phyloP scores from a whole-genome alignment of 805 yeast species.

The Kodamaea kakaduensis region DNA sequence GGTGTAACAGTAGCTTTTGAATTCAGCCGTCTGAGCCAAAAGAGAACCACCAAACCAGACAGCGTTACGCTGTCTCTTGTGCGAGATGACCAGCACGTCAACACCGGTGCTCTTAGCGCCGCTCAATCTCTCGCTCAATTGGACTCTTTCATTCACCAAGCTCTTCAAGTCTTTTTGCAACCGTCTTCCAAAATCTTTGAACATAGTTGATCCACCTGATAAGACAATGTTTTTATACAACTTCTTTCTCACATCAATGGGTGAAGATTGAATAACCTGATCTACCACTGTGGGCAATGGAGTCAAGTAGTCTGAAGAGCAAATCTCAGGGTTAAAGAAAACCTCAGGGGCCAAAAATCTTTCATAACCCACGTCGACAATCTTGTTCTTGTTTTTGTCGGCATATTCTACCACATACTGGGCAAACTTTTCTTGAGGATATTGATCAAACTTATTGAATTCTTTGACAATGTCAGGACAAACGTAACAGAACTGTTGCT shows the following conservation, averaged over 20 bases:
- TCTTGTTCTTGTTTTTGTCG: constrained; percentile 47
- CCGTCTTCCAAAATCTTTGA: constrained; percentile 96
- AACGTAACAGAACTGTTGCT: constrained; percentile 95
- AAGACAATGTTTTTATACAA: constrained; percentile 92
- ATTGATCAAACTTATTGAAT: constrained; percentile 89
- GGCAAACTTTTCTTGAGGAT: constrained; percentile 84
- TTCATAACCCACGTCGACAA: constrained; percentile 94
- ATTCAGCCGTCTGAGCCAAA: constrained; percentile 95
- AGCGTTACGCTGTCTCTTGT: constrained; percentile 96
- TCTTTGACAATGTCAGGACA: constrained; percentile 97
- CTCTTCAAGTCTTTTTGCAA: constrained; percentile 89
- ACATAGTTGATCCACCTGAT: constrained; percentile 98
- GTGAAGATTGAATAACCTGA: constrained; percentile 89
- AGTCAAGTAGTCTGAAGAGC: constrained; percentile 89
- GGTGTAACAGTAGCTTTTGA: constrained; percentile 93
- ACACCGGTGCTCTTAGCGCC: constrained; percentile 86
- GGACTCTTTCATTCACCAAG: constrained; percentile 85
- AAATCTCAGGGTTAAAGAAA: constrained; percentile 96
- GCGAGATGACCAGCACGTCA: constrained; percentile 94
- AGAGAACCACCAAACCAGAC: constrained; percentile 99
- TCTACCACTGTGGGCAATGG: constrained; percentile 97
- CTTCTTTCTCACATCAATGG: constrained; percentile 97
- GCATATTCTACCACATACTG: constrained; percentile 85
- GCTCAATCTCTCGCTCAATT: constrained; percentile 70
- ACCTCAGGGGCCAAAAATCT: constrained; percentile 98